Evolutionary conservation across 192 early-diverging fungal genomes (phyloP).

Genomic region (Coemansia sp.): DNA sequence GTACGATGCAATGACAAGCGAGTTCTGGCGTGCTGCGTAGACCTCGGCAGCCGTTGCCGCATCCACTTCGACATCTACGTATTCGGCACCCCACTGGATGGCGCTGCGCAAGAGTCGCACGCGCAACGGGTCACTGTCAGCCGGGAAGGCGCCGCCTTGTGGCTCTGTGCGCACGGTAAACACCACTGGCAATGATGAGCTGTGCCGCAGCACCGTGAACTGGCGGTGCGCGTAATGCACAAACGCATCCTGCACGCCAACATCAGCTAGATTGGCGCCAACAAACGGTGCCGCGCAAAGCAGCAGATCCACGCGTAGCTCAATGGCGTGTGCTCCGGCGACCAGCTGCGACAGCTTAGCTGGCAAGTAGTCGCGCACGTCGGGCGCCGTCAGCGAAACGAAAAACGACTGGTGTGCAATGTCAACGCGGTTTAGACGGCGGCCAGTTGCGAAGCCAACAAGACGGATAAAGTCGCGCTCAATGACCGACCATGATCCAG

Average conservation of each 20-base stretch:
- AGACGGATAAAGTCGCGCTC: conserved; percentile 77
- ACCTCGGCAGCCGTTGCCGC: conserved; percentile 3
- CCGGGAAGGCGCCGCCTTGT: conserved; percentile 86
- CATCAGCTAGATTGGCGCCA: conserved; percentile 18
- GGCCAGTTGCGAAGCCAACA: conserved; percentile 64
- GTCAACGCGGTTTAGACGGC: conserved; percentile 37
- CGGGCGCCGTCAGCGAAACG: conserved; percentile 81
- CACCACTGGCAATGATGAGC: conserved; percentile 77
- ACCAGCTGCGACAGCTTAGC: conserved; percentile 62
- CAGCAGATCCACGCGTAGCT: conserved; percentile 91
- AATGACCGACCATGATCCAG: conserved; percentile 67
- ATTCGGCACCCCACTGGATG: conserved; percentile 89
- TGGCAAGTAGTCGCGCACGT: conserved; percentile 58
- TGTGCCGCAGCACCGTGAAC: conserved; percentile 69
- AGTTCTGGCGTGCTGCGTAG: conserved; percentile 52
- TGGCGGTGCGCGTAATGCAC: conserved; percentile 75
- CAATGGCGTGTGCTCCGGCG: conserved; percentile 85
- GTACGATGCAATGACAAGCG: conserved; percentile 81
- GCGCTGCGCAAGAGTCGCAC: conserved; percentile 71
- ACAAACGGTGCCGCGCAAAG: conserved; percentile 47
- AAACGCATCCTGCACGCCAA: conserved; percentile 24
- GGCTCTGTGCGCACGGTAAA: conserved; percentile 88
- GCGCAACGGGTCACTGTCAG: conserved; percentile 58
- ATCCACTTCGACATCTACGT: conserved; percentile 83
- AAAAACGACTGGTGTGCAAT: conserved; percentile 68